A percentile compares a stretch with the other conserved stretches of the same genome.
Conservation (phyloP, 2,329 filamentous ascomycete genomes). For the Cladosporium halotolerans region DNA sequence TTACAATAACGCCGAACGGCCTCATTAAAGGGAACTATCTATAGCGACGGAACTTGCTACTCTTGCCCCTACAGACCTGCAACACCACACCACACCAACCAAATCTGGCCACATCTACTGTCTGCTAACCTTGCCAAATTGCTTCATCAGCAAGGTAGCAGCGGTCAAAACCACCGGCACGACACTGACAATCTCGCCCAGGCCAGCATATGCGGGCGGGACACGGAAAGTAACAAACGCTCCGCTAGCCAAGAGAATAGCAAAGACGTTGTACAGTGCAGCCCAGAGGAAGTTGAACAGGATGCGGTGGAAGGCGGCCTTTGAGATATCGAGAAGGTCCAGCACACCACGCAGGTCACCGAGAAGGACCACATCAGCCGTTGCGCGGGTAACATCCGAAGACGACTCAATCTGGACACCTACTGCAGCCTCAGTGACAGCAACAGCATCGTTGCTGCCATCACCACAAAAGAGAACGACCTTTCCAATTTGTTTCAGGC, state of each 20-base stretch:
- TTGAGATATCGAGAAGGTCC: conserved; percentile 50
- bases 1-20: too few relatives aligned
- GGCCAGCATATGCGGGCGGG: conserved; percentile 57
- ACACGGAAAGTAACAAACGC: conserved; percentile 53
- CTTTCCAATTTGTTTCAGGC: conserved; percentile 17
- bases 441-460: conserved; percentile 70
- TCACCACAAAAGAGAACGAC: conserved; percentile 59
- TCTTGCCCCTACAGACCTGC: too few relatives aligned
- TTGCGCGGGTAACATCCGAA: conserved; percentile 58
- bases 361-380: conserved; percentile 66
- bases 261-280: conserved; percentile 62
- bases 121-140: too few relatives aligned
- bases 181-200: conserved; percentile 69
- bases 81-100: too few relatives aligned
- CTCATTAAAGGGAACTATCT: too few relatives aligned
- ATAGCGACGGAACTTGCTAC: too few relatives aligned
- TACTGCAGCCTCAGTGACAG: conserved; percentile 63
- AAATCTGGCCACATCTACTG: too few relatives aligned
- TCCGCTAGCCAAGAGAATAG: conserved; percentile 60
- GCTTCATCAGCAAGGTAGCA: conserved; percentile 22
- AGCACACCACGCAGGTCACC: conserved; percentile 49
- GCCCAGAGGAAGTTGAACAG: conserved; percentile 66
- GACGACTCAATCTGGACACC: conserved; percentile 62
- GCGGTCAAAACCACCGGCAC: conserved; percentile 60
- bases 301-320: conserved; percentile 35